These are phyloP conservation scores for Leccinum uliginosum DNA, from an alignment of 768 basidiomycete genomes.

Conservation along the genomic window DNA sequence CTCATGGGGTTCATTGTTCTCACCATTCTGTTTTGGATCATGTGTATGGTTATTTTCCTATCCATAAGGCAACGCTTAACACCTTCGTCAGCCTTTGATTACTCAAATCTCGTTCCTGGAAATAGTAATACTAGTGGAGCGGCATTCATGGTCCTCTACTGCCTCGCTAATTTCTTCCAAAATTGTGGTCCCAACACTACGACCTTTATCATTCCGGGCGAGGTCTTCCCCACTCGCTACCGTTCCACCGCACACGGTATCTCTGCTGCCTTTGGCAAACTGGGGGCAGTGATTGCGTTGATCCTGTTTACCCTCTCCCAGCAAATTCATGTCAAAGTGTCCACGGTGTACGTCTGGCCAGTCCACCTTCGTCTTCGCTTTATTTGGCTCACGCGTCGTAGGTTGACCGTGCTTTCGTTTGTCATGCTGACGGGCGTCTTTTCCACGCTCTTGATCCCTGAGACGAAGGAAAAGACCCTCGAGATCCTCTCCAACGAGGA, in stretches of 20 bases:
- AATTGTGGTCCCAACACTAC: conserved; percentile 80
- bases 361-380: neutral
- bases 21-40: conserved; percentile 57
- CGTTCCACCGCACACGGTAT: conserved; percentile 80
- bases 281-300: conserved; percentile 75
- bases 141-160: conserved; percentile 73
- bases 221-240: conserved; percentile 82
- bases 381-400: neutral
- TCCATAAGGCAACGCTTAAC: neutral
- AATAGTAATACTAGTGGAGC: conserved; percentile 30
- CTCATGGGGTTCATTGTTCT: conserved; percentile 68
- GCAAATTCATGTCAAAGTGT: neutral
- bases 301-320: conserved; percentile 28
- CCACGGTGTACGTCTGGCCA: neutral
- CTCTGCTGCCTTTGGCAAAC: conserved; percentile 74
- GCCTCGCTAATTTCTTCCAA: conserved; percentile 80
- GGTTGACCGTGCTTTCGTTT: conserved; percentile 69
- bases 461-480: conserved; percentile 58
- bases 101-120: conserved; percentile 38
- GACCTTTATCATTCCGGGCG: conserved; percentile 75
- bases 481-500: conserved; percentile 66
- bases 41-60: conserved; percentile 42
- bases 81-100: conserved; percentile 52
- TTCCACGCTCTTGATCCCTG: conserved; percentile 72
- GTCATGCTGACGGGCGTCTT: conserved; percentile 81